Evolutionary conservation across 176 grass and related monocot genomes (phyloP), one percentile per base, ranked within the genome.

Genomic region (Phoenix dactylifera): DNA sequence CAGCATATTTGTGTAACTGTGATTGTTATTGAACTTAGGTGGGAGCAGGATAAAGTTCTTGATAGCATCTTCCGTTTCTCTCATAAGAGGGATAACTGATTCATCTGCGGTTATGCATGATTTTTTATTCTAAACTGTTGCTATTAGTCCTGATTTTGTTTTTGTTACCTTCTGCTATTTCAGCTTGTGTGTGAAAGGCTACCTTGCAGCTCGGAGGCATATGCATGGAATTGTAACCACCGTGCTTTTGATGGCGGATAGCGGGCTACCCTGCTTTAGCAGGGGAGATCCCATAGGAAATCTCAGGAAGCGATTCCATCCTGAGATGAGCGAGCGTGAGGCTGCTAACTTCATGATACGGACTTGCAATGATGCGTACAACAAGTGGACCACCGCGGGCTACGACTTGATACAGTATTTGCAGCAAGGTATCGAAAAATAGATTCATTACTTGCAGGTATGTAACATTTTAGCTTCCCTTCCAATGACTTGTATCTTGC

Each of bases 331-430:
- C 2, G 93, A 98, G 58, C 83, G 93, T 9, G 93, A 98, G 66
- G 87, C 93, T 0, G 93, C 93, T 56, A 92, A 98, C 68, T 98
- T 92, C 57, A 98, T 98, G 93, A 86, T 98, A 50, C 76, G 78
- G 26, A 89, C 93, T 24, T 98, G 93, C 52, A 76, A 69, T 17
- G 93, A 92, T 69, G 93, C 93, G 23, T 98, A 98, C 81, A 98
- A 98, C 67, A 98, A 98, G 59, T 98, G 93, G 93, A 86, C 81
- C 22, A 98, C 93, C 4, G 87, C 93, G 62, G 93, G 93, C 35
- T 98, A 98, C 54, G 93, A 98, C 79, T 88, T 92, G 84, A 98
- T 98, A 59, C 93, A 98, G 63, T 98, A 98, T 70, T 75, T 98
- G 69, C 93, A 98, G 78, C 93, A 98, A 68, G 84, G 93, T 22